Percentiles rank a stretch among this genome's conserved stretches.
These are phyloP conservation scores for Jaapia argillacea DNA, from an alignment of 768 basidiomycete species.

Conservation along the genomic window DNA sequence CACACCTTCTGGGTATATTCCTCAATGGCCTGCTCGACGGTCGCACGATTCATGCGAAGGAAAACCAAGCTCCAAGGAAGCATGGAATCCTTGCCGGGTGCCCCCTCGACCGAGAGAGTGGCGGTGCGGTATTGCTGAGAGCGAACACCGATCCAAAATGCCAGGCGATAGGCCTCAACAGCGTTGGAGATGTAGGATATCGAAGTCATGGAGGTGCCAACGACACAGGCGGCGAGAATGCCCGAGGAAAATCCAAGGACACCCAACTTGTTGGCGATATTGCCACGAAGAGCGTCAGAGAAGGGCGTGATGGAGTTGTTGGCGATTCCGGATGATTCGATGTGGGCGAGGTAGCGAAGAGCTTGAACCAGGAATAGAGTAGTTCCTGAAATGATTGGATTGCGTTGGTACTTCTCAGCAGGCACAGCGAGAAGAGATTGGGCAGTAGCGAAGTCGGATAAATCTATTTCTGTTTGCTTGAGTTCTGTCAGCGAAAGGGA, in stretches of 20 bases:
- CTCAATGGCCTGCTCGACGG: conserved; percentile 16
- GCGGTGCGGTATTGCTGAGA: conserved; percentile 21
- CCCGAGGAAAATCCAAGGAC: conserved; percentile 50
- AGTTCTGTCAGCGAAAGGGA: conserved; percentile 1
- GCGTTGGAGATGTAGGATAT: conserved; percentile 33
- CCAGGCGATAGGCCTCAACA: conserved; percentile 38
- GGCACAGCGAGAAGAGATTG: conserved; percentile 28
- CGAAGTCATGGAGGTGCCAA: conserved; percentile 29
- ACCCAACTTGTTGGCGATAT: conserved; percentile 24
- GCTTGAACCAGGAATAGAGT: conserved; percentile 40
- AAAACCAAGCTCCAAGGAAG: conserved; percentile 39
- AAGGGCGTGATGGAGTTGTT: conserved; percentile 12
- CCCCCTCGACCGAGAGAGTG: conserved; percentile 6
- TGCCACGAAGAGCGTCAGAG: conserved; percentile 20
- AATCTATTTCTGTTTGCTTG: conserved; percentile 12
- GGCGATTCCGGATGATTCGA: conserved; percentile 13
- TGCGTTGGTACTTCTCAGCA: conserved; percentile 24
- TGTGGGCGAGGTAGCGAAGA: conserved; percentile 40
- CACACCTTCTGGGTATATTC: conserved; percentile 16
- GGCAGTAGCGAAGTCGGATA: conserved; percentile 32
- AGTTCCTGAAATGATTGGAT: conserved; percentile 39
- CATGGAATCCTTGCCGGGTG: conserved; percentile 10
- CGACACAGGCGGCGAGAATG: conserved; percentile 42
- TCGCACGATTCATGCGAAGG: conserved; percentile 18
- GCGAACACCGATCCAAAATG: conserved; percentile 43